phyloP scores from a whole-genome alignment of 768 basidiomycete genomes.

The Hygrocybe coccinea region DNA sequence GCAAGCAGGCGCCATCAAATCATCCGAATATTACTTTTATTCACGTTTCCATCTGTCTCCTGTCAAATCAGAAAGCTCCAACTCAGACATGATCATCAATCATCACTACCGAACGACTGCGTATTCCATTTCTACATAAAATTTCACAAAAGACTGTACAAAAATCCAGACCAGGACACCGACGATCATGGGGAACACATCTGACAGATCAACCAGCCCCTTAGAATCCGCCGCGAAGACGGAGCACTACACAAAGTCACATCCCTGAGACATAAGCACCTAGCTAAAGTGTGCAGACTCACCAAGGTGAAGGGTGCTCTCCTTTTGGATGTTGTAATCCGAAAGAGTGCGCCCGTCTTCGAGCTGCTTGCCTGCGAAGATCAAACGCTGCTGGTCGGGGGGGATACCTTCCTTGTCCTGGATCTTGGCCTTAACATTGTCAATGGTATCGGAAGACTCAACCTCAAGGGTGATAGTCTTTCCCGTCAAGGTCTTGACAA shows the following conservation, averaged over 20 bases:
- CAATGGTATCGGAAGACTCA: not conserved
- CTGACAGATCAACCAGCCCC: slow-evolving; percentile 42
- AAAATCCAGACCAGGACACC: not conserved
- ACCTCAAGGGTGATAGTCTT: not conserved
- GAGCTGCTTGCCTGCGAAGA: not conserved
- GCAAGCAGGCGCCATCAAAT: too few species aligned
- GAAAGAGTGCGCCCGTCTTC: slow-evolving; percentile 1
- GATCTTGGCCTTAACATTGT: not conserved
- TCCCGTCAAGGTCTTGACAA: not conserved
- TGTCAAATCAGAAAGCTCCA: too few species aligned
- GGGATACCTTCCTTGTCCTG: slow-evolving; percentile 1
- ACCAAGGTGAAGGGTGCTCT: slow-evolving; percentile 69
- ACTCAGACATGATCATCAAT: not conserved
- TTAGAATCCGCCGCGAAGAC: slow-evolving; percentile 74
- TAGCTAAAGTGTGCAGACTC: slow-evolving; percentile 46
- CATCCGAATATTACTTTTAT: too few species aligned
- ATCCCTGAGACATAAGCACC: slow-evolving; percentile 52
- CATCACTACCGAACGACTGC: too few species aligned
- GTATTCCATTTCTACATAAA: not conserved
- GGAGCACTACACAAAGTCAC: slow-evolving; percentile 50
- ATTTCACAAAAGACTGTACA: not conserved
- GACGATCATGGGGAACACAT: slow-evolving; percentile 29
- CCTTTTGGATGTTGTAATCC: slow-evolving; percentile 63
- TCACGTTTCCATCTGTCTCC: too few species aligned
- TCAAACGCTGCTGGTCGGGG: slow-evolving; percentile 1